Evolutionary conservation across 306 rosid genomes (phyloP), one percentile per base, ranked within the genome.

Genomic region (Lablab purpureus): DNA sequence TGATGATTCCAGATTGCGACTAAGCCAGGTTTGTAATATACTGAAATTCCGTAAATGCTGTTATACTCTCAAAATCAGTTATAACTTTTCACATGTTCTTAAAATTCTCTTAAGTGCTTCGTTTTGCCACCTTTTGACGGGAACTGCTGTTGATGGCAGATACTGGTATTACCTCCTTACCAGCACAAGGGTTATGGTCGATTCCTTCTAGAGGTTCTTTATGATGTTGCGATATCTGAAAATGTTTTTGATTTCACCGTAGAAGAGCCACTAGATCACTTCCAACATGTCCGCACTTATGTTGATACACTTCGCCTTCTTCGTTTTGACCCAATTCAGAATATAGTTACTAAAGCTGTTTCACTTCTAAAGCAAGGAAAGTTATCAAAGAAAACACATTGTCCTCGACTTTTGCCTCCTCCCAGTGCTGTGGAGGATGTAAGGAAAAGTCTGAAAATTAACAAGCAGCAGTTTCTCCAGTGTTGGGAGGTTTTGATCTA

Each of bases 401-500:
- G 73, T 85, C 91, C 91, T 71, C 88, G 86, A 4, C 87, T 91
- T 32, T 32, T 77, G 67, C 98, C 99, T 18, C 84, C 96, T 52
- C 18, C 80, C n/a, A 72, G 80, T 66, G 89, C 78, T 14, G 68
- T 85, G 52, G 94, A 86, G 67, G 86, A 87, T 73, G 99, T 89
- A 28, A 83, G 89, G 70, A 86, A 80, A 81, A 78, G 70, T 80
- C 84, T 95, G 78, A 95, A 93, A 86, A 93, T 95, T 28, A 93
- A 88, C 79, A 93, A 87, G 87, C 89, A 90, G 87, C 99, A 95
- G 73, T 89, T 91, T 81, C 88, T 93, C 68, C 90, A 84, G 76
- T 95, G 99, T 75, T 95, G 99, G 99, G 98, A 95, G 89, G 89
- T 93, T 73, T 80, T 91, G 82, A 79, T 95, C 81, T 93, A 84